Evolutionary conservation across 306 rosid genomes (phyloP).

Genomic region (Pterocarpus santalinus): DNA sequence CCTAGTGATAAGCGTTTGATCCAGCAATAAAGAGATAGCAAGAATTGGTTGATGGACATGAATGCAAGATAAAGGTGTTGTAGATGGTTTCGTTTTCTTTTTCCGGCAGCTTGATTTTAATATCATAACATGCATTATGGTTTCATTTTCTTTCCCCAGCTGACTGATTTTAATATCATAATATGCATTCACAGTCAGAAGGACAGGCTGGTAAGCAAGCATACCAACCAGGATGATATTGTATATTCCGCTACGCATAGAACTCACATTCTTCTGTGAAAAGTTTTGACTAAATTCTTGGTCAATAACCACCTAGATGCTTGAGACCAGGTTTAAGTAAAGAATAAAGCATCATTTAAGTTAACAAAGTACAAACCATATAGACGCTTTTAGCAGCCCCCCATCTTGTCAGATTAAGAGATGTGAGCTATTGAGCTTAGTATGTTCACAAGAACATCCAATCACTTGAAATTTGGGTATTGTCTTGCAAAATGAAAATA

Average conservation of each 20-base stretch:
- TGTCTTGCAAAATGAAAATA: background rate
- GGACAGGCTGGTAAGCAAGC: slow-evolving; percentile 64
- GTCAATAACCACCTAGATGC: slow-evolving; percentile 46
- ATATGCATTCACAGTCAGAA: slow-evolving; percentile 47
- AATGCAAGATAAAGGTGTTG: slow-evolving; percentile 27
- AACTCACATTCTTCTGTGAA: slow-evolving; percentile 50
- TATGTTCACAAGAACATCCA: slow-evolving; percentile 33
- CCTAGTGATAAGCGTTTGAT: too few relatives aligned
- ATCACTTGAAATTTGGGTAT: slow-evolving; percentile 2
- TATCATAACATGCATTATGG: slow-evolving; percentile 35
- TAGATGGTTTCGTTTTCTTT: background rate
- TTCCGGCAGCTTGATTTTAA: slow-evolving; percentile 23
- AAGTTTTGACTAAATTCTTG: slow-evolving; percentile 52
- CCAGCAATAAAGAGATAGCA: too few relatives aligned
- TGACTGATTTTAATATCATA: slow-evolving; percentile 24
- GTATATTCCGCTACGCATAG: slow-evolving; percentile 60
- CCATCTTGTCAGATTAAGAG: background rate
- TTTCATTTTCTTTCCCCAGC: background rate
- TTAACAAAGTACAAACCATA: slow-evolving; percentile 19
- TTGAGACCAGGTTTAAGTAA: background rate
- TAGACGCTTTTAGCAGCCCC: background rate
- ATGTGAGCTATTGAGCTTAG: background rate
- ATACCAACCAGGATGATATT: slow-evolving; percentile 49
- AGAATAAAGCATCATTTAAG: slow-evolving; percentile 25
- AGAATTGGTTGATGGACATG: too few relatives aligned